Conservation (phyloP, 805 yeast species). For the Barnettozyma sucrosica region DNA sequence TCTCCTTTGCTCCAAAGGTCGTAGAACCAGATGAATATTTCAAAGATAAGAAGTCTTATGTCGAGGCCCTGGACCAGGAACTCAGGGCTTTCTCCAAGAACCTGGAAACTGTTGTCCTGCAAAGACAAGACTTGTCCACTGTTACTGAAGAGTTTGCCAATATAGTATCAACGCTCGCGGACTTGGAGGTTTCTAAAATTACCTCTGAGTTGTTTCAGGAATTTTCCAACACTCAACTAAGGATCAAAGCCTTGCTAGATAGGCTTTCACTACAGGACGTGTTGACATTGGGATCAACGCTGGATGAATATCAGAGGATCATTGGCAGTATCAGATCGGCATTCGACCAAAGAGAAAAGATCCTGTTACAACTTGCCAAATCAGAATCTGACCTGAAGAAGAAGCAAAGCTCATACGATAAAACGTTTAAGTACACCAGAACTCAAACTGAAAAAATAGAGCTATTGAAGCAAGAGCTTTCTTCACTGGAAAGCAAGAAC, state of each 20-base stretch:
- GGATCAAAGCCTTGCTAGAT: constrained; percentile 67
- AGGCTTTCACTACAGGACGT: constrained; percentile 81
- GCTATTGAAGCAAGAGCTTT: constrained; percentile 53
- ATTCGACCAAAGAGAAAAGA: constrained; percentile 66
- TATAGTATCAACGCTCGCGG: constrained; percentile 55
- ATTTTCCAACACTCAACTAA: constrained; percentile 66
- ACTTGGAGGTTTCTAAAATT: constrained; percentile 65
- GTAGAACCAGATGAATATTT: constrained; percentile 79
- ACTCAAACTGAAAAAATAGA: constrained; percentile 60
- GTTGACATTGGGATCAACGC: constrained; percentile 75
- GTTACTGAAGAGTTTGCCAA: constrained; percentile 64
- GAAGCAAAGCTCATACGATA: constrained; percentile 42
- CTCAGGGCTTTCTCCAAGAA: constrained; percentile 63
- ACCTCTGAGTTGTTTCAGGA: constrained; percentile 59
- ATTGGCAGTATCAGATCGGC: constrained; percentile 70
- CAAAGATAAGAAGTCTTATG: constrained; percentile 56
- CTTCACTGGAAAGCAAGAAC: constrained; percentile 47
- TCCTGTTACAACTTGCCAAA: constrained; percentile 39
- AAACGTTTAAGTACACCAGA: constrained; percentile 39
- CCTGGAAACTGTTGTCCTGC: constrained; percentile 66
- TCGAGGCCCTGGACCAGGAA: constrained; percentile 69
- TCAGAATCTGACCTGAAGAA: constrained; percentile 45
- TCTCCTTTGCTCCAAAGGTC: constrained; percentile 61
- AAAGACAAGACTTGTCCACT: constrained; percentile 65
- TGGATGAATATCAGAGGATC: constrained; percentile 80